Evolutionary conservation across 2,329 filamentous ascomycete genomes (phyloP).

Genomic region (Talaromyces funiculosus): DNA sequence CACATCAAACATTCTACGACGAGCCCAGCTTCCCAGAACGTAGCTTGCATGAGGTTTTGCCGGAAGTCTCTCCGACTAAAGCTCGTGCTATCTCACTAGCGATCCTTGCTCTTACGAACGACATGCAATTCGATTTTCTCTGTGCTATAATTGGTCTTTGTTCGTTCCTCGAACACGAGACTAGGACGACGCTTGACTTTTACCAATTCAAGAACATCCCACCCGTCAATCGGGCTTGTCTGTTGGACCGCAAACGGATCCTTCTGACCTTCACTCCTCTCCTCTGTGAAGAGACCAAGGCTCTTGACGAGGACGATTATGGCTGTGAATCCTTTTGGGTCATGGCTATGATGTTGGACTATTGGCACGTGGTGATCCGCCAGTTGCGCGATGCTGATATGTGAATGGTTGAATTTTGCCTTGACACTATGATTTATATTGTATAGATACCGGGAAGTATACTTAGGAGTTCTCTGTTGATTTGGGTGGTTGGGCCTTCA

Average conservation of each 20-base stretch:
- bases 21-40: conserved; percentile 13
- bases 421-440: conserved; percentile 8
- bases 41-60: conserved; percentile 20
- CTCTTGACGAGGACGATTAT: conserved; percentile 17
- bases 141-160: conserved; percentile 38
- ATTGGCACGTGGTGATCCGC: conserved; percentile 32
- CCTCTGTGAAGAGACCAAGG: conserved; percentile 17
- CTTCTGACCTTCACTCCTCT: conserved; percentile 30
- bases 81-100: conserved; percentile 34
- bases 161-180: conserved; percentile 26
- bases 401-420: not conserved
- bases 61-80: conserved; percentile 19
- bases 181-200: conserved; percentile 18
- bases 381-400: conserved; percentile 29
- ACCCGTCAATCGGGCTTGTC: conserved; percentile 19
- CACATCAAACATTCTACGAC: conserved; percentile 17
- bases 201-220: conserved; percentile 16
- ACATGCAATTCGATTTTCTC: conserved; percentile 37
- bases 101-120: conserved; percentile 31
- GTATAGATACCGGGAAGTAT: conserved; percentile 3
- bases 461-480: not conserved
- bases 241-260: conserved; percentile 25
- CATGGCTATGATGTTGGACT: conserved; percentile 28
- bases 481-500: not conserved
- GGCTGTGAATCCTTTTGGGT: conserved; percentile 27